phyloP scores from a whole-genome alignment of 169 alveolate genomes.

The Plasmodium berghei region DNA sequence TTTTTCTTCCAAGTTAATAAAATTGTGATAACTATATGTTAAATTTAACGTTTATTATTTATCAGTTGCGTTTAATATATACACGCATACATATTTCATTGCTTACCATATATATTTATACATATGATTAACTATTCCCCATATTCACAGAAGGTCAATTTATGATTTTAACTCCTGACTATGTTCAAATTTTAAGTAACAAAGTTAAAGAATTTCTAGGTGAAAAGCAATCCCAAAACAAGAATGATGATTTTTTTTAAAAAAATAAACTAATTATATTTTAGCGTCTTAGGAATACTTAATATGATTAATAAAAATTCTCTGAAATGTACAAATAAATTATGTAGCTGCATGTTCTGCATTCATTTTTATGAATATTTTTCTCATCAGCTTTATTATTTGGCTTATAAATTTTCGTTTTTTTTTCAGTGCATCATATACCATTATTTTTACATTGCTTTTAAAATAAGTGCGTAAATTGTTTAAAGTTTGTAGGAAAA shows the following conservation, averaged over 20 bases:
- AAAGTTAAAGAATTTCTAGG: conserved; percentile 34
- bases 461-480: neutral
- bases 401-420: no score
- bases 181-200: conserved; percentile 6
- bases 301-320: no score
- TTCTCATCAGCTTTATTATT: no score
- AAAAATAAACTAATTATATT: neutral
- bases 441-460: neutral
- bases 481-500: neutral
- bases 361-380: no score
- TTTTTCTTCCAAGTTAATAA: conserved; percentile 50
- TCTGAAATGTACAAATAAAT: no score
- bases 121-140: neutral
- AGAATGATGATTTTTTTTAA: neutral
- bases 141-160: conserved; percentile 26
- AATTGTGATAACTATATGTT: neutral
- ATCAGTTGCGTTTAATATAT: neutral
- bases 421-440: no score
- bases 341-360: no score
- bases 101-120: neutral
- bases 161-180: conserved; percentile 17
- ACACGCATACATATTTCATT: neutral
- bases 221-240: neutral
- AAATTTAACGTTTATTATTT: neutral
- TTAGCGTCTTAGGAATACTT: no score